Evolutionary conservation across 257 asterid genomes (phyloP).

Genomic region (Ocimum tenuiflorum): DNA sequence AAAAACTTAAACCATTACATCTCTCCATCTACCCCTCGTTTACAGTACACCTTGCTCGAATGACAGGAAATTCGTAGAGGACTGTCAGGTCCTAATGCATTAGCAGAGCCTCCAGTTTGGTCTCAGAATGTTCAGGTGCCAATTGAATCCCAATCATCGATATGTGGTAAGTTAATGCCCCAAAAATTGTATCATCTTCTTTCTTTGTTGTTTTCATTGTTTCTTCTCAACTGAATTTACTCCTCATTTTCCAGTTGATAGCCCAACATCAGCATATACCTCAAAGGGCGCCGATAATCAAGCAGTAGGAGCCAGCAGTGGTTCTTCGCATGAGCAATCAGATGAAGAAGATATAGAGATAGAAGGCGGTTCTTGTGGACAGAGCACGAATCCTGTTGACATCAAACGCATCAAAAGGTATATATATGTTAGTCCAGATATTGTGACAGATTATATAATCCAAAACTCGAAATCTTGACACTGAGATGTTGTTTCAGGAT

Average conservation of each 20-base stretch:
- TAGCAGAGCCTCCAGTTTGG: conserved; percentile 31
- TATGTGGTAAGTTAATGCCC: conserved; percentile 47
- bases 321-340: conserved; percentile 63
- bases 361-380: conserved; percentile 63
- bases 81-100: conserved; percentile 24
- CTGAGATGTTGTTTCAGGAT: conserved; percentile 37
- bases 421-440: not conserved
- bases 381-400: conserved; percentile 45
- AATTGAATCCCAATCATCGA: conserved; percentile 59
- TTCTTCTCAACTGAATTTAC: not conserved
- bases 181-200: not conserved
- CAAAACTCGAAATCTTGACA: not conserved
- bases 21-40: not conserved
- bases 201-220: not conserved
- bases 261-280: conserved; percentile 51
- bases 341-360: conserved; percentile 66
- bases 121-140: conserved; percentile 37
- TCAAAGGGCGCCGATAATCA: conserved; percentile 36
- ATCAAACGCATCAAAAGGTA: conserved; percentile 60
- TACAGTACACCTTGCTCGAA: conserved; percentile 6
- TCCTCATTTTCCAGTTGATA: conserved; percentile 38
- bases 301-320: conserved; percentile 51
- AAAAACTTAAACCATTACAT: not conserved
- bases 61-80: conserved; percentile 41
- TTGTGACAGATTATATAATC: no score